Base-by-base conservation (phyloP, 2,329 filamentous ascomycete species). In the Scedosporium dehoogii region DNA sequence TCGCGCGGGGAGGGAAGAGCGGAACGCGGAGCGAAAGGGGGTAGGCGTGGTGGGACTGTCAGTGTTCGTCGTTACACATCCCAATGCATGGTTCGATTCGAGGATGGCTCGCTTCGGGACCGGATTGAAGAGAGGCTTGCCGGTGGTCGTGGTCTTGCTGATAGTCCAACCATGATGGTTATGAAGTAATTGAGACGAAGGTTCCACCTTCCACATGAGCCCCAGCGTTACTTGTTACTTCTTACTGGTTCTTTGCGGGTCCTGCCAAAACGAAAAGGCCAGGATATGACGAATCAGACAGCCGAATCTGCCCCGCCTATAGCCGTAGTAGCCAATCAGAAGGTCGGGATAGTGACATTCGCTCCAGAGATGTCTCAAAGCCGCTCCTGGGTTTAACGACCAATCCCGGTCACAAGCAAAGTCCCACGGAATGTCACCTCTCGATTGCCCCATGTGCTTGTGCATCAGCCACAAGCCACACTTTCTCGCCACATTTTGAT, bases 101-200 rank as follows among this genome's bases (percentile, higher is more conserved):
- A 41, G n/a, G 6, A 58, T 55, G 51, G 51, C 55, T 41, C 25
- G 25, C 25, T 33, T 58, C 55, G 23, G 25, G 29, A 38, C 21
- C 25, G 27, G 55, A 33, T 58, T 27, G 55, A 33, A 16, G 55
- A 58, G 23, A 23, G 23, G 18, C 23, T 16, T 38, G 33, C 23
- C n/a, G 16, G 23, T 41, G 16, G 14, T 25, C 27, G 12, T 33
- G 55, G 25, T 27, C 12, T 33, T 41, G 55, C 9, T 58, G 55
- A 23, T 27, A 55, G 18, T 55, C 21, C 21, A 33, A 23, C 55
- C 27, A 58, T 33, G 27, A 58, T 58, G 55, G 55, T 58, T 58
- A 58, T 58, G 55, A 58, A 58, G 55, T 58, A 58, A 58, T 58
- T 14, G 14, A 33, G 55, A 58, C 27, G 55, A 58, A 41, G 41